These are phyloP conservation scores for Aureobasidium subglaciale DNA, from an alignment of 2,329 filamentous ascomycete species.

Conservation along the genomic window DNA sequence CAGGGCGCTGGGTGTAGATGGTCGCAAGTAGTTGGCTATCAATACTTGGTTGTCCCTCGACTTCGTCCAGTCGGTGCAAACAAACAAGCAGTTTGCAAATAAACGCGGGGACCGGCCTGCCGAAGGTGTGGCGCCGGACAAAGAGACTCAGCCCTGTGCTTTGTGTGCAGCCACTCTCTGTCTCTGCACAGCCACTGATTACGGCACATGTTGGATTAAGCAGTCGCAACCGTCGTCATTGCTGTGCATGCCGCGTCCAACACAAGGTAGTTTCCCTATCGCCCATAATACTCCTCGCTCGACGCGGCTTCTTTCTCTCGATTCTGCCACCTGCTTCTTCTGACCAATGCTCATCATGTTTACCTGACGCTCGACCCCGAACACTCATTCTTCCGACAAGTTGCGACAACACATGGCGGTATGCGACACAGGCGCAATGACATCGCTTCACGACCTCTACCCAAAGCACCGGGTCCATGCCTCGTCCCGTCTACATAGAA, in stretches of 20 bases:
- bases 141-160: neutral
- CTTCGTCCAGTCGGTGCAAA: constrained; percentile 6
- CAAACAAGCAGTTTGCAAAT: constrained; percentile 3
- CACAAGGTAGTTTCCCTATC: too few relatives aligned
- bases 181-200: neutral
- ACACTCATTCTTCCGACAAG: neutral
- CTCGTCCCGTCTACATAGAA: neutral
- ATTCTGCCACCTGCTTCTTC: too few relatives aligned
- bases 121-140: neutral
- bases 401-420: neutral
- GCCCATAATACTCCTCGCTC: too few relatives aligned
- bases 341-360: too few relatives aligned
- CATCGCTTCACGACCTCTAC: neutral
- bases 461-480: neutral
- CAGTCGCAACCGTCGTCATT: neutral
- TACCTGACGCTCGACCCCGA: neutral
- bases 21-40: neutral
- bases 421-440: constrained; percentile 9
- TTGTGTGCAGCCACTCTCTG: neutral
- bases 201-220: too few relatives aligned
- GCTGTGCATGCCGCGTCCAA: too few relatives aligned
- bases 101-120: neutral
- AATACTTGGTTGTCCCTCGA: neutral
- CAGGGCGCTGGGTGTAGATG: neutral
- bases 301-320: too few relatives aligned